phyloP scores from a whole-genome alignment of 768 basidiomycete species.

The Holtermanniella nyarrowii region DNA sequence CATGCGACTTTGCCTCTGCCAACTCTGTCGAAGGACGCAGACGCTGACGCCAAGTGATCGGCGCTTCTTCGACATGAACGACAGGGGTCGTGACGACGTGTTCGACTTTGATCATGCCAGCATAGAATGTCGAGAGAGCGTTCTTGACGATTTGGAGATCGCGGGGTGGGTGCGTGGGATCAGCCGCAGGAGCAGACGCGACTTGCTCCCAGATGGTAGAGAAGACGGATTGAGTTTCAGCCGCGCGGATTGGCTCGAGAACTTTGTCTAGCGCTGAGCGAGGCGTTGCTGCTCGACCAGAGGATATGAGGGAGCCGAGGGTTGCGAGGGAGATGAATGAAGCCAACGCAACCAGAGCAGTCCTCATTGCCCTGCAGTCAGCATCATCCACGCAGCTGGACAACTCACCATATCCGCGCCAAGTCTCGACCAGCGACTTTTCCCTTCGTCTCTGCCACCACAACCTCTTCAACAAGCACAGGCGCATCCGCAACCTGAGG shows the following conservation, averaged over 20 bases:
- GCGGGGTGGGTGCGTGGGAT: no score
- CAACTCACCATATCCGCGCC: background rate
- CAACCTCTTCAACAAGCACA: background rate
- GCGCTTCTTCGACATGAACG: no score
- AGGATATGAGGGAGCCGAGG: background rate
- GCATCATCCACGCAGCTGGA: background rate
- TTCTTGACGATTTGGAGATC: background rate
- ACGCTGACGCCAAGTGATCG: no score
- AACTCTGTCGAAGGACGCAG: no score
- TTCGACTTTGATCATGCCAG: no score
- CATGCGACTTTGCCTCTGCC: no score
- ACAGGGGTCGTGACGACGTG: no score
- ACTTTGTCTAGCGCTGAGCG: background rate
- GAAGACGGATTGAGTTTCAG: background rate
- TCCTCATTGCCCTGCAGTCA: background rate
- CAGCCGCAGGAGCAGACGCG: background rate
- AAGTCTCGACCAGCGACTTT: background rate
- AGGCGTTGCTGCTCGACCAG: background rate
- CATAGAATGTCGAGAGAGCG: background rate
- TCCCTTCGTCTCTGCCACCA: background rate
- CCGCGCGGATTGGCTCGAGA: background rate
- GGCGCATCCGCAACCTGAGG: no score
- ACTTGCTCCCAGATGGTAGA: background rate
- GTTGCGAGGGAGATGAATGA: background rate
- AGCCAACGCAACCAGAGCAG: background rate